Conservation (phyloP, 2,329 filamentous ascomycete species). For the Macrophomina pseudophaseolina region DNA sequence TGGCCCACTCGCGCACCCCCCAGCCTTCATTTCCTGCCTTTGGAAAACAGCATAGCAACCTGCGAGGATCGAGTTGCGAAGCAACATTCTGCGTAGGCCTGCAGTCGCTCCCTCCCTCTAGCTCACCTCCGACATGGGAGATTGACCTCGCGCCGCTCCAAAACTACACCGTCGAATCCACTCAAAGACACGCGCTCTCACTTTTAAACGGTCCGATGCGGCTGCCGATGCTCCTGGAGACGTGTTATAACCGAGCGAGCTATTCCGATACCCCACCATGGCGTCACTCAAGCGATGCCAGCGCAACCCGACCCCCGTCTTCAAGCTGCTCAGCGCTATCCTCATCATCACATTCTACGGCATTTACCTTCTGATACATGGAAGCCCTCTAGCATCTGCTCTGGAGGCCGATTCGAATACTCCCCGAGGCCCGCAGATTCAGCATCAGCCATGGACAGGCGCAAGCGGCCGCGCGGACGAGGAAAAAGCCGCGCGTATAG, state of each 20-base stretch:
- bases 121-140: slow-evolving; percentile 15
- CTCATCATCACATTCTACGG: slow-evolving; percentile 49
- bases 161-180: background rate
- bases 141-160: slow-evolving; percentile 14
- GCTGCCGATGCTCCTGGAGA: background rate
- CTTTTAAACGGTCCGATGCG: slow-evolving; percentile 19
- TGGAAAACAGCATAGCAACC: slow-evolving; percentile 9
- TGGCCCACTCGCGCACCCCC: background rate
- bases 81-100: background rate
- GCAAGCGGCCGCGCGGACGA: slow-evolving; percentile 42
- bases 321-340: slow-evolving; percentile 47
- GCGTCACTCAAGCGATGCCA: slow-evolving; percentile 33
- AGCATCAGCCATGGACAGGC: slow-evolving; percentile 41
- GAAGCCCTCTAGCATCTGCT: slow-evolving; percentile 29
- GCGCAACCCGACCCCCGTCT: slow-evolving; percentile 47
- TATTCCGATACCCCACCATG: slow-evolving; percentile 21
- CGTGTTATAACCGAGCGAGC: slow-evolving; percentile 7
- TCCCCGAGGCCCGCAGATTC: slow-evolving; percentile 37
- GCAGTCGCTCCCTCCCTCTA: background rate
- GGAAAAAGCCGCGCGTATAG: slow-evolving; percentile 40
- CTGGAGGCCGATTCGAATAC: background rate
- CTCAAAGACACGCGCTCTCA: slow-evolving; percentile 1
- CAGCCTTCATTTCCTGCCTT: slow-evolving; percentile 14
- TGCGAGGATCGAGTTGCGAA: background rate
- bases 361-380: slow-evolving; percentile 44